Conservation (phyloP, 768 basidiomycete species). For the Psilocybe tampanensis region DNA sequence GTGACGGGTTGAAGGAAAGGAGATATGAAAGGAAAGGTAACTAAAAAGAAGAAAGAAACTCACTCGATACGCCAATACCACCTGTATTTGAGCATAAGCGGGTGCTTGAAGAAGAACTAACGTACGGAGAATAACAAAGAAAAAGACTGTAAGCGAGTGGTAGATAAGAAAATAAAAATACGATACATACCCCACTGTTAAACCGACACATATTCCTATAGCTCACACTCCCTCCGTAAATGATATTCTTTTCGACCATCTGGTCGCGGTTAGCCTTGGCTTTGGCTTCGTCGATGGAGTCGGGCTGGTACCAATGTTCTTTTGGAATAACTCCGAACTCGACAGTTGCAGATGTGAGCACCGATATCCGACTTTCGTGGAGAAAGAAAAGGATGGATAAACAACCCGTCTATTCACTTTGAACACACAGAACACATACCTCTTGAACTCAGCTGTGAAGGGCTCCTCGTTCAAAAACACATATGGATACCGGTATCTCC, state of each 20-base stretch:
- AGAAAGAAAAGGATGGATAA: too few species aligned
- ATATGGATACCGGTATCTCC: conserved; percentile 76
- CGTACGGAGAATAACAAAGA: too few species aligned
- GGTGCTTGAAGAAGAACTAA: conserved; percentile 74
- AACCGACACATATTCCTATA: conserved; percentile 71
- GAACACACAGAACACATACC: conserved; percentile 50
- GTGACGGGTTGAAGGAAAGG: background rate
- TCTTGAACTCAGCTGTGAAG: conserved; percentile 77
- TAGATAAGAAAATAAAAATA: too few species aligned
- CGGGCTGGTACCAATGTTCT: conserved; percentile 75
- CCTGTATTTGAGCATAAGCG: conserved; percentile 62
- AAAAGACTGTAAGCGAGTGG: too few species aligned
- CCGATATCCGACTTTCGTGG: conserved; percentile 29
- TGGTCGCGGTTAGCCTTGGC: conserved; percentile 58
- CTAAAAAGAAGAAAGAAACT: too few species aligned
- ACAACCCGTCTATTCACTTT: too few species aligned
- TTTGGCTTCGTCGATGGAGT: conserved; percentile 71
- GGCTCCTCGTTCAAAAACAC: conserved; percentile 84
- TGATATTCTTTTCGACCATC: conserved; percentile 54
- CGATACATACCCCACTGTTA: conserved; percentile 64
- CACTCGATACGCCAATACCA: conserved; percentile 86
- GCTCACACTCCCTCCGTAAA: conserved; percentile 44
- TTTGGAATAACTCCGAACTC: conserved; percentile 65
- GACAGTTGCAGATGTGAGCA: conserved; percentile 28
- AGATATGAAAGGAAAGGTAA: too few species aligned